Conservation (phyloP, 2,329 filamentous ascomycete genomes). For the Phialemoniopsis sp. region DNA sequence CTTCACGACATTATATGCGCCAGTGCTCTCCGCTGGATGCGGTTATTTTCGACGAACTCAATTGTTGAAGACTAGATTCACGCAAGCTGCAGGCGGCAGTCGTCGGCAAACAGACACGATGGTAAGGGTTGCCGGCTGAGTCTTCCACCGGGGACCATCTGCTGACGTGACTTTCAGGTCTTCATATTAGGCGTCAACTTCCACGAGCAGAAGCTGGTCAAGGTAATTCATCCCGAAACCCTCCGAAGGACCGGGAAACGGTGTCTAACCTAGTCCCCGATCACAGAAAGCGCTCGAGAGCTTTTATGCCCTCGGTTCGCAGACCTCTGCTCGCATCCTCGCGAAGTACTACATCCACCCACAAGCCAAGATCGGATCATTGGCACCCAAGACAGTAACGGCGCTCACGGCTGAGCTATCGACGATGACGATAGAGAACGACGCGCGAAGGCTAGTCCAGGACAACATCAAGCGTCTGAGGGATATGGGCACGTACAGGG, state of each 20-base stretch:
- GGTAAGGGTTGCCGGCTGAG: no score
- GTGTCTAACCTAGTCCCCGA: constrained; percentile 4
- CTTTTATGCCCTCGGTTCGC: constrained; percentile 81
- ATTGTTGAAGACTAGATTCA: no score
- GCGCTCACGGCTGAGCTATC: constrained; percentile 82
- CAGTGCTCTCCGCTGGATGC: no score
- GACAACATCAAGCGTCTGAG: constrained; percentile 84
- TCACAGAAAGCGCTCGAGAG: constrained; percentile 67
- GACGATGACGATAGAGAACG: constrained; percentile 90
- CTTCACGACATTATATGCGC: no score
- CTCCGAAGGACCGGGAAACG: background rate
- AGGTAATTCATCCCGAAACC: constrained; percentile 47
- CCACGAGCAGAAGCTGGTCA: constrained; percentile 75
- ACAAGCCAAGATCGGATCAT: constrained; percentile 69
- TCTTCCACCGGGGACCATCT: no score
- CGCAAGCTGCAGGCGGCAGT: no score
- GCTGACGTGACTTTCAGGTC: constrained; percentile 46
- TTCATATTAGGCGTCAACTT: constrained; percentile 88
- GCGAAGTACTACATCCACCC: constrained; percentile 87
- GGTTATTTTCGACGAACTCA: no score
- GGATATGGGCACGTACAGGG: constrained; percentile 87
- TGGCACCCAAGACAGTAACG: constrained; percentile 73
- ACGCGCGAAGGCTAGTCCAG: constrained; percentile 69
- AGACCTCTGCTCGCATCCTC: constrained; percentile 69
- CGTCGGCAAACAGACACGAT: no score